Evolutionary conservation across 192 early-diverging fungal genomes (phyloP), one percentile per base, ranked within the genome.

Genomic region (Pilobolus umbonatus): DNA sequence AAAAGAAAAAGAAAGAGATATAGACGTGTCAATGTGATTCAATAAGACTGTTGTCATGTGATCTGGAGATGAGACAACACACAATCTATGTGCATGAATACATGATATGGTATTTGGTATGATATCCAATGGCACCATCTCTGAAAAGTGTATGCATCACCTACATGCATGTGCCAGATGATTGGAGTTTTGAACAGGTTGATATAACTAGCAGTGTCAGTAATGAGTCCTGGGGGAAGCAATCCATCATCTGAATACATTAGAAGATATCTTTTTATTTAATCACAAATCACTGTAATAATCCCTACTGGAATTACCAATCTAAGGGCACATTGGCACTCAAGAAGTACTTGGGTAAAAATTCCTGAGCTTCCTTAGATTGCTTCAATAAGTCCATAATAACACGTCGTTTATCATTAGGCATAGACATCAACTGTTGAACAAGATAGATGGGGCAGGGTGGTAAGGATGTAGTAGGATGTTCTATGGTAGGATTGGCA

Each of bases 401-500:
- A 1, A 58, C 15, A 2, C 7, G 19, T 8, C 64, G 64, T 5
- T 51, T 44, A 22, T 65, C 64, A 9, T 22, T 22, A 22, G 64
- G 39, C 60, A 80, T 64, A n/a, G 65, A 54, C 4, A 79, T 51
- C 7, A 81, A 57, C 14, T 73, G 64, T 40, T 82, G 78, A 21
- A 77, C 73, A 12, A 88, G 56, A 58, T 17, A 78, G 55, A 57
- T 82, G 74, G 15, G 61, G 28, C 43, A 90, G 65, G 61, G 25
- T 34, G 40, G 57, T 4, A 42, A 69, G 29, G 55, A 62, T 19
- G 85, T 77, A 28, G 80, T 78, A n/a, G 82, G 81, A 55, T 91
- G 86, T n/a, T 76, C 65, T 52, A 81, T 80, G 34, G 81, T 55
- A 8, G 80, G 81, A 17, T 82, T 74, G 19, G 88, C 75, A 0